Percentiles rank a stretch among this genome's conserved stretches.
Conservation (phyloP, 169 alveolate genomes). For the Babesia bigemina region DNA sequence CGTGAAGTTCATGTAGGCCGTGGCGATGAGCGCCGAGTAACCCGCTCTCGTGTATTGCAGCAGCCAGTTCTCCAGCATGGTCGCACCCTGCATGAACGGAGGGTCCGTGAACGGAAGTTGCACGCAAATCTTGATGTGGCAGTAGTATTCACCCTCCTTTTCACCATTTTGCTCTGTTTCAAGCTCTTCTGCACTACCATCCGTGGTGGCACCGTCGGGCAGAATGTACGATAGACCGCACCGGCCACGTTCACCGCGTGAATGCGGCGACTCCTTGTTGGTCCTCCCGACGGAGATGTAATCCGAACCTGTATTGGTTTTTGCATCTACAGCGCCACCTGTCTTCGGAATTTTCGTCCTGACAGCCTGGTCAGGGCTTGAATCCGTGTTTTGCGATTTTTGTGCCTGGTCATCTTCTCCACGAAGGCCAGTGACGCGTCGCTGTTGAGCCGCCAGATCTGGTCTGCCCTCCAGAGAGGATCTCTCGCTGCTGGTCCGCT, state of each 20-base stretch:
- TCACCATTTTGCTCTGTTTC: neutral
- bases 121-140: conserved; percentile 45
- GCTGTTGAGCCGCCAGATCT: neutral
- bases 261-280: neutral
- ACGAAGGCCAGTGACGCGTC: neutral
- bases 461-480: neutral
- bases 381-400: neutral
- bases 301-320: neutral
- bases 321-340: neutral
- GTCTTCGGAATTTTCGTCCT: neutral
- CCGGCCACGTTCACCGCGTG: neutral
- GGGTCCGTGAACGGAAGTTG: conserved; percentile 76
- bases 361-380: neutral
- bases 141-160: neutral
- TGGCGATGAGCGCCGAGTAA: conserved; percentile 71
- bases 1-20: conserved; percentile 80
- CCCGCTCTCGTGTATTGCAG: conserved; percentile 53
- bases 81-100: conserved; percentile 74
- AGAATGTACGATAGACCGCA: neutral
- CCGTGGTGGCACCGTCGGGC: neutral
- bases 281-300: neutral
- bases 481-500: neutral
- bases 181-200: neutral
- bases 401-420: neutral
- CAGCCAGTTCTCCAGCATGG: conserved; percentile 65